phyloP scores from a whole-genome alignment of 176 grass and related monocot species.

The Microstegium vimineum region DNA sequence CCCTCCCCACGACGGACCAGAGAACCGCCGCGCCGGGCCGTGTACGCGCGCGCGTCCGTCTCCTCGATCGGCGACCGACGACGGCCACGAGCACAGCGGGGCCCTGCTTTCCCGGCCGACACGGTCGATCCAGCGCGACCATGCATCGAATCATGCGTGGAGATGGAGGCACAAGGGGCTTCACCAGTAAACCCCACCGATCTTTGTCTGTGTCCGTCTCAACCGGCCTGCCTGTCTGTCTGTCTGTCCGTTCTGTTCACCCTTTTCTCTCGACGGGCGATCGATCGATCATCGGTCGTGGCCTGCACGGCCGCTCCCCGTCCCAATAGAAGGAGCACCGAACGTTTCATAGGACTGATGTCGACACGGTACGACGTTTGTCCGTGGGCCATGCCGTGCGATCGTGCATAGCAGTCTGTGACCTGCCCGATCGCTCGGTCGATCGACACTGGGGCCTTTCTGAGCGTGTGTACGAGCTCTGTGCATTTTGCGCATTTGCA shows the following conservation, averaged over 20 bases:
- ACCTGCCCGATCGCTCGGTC: neutral
- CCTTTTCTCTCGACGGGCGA: neutral
- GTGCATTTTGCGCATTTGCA: neutral
- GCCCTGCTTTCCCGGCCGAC: neutral
- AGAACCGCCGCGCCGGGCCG: neutral
- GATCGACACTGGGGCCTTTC: neutral
- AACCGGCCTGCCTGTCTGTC: neutral
- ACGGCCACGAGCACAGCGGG: neutral
- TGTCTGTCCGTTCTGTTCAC: neutral
- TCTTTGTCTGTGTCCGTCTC: neutral
- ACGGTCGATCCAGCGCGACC: neutral
- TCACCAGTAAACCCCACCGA: slow-evolving; percentile 25
- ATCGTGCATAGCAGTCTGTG: neutral
- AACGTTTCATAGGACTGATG: neutral
- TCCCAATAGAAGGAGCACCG: neutral
- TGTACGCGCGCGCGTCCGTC: neutral
- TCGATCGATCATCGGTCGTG: neutral
- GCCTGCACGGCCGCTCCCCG: neutral
- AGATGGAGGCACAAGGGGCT: slow-evolving; percentile 6
- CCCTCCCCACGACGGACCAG: neutral
- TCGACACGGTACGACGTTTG: neutral
- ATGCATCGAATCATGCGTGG: slow-evolving; percentile 2
- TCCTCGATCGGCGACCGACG: neutral
- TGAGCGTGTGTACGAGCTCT: neutral
- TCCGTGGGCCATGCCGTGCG: neutral